phyloP scores from a whole-genome alignment of 1,139 yeast genomes.

The Debaryomyces singareniensis region DNA sequence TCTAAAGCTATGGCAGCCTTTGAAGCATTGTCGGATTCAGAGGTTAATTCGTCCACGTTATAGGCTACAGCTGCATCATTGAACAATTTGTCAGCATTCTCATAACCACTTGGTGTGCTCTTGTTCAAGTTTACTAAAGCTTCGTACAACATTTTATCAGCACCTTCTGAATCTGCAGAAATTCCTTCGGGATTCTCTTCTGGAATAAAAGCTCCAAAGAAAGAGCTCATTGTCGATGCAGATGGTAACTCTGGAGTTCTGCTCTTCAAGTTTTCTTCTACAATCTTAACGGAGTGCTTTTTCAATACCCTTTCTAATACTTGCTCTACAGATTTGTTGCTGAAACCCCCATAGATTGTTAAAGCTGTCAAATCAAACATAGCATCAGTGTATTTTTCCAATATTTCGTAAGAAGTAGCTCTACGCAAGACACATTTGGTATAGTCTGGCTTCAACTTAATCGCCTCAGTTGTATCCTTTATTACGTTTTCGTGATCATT shows the following conservation, averaged over 20 bases:
- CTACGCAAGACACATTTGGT: conserved; percentile 76
- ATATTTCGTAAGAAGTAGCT: conserved; percentile 79
- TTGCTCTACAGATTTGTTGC: conserved; percentile 70
- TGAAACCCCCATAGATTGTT: conserved; percentile 71
- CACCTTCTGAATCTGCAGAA: conserved; percentile 41
- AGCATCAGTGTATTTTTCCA: conserved; percentile 76
- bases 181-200: conserved; percentile 44
- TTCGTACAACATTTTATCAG: conserved; percentile 59
- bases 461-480: conserved; percentile 81
- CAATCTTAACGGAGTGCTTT: conserved; percentile 64
- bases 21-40: conserved; percentile 45
- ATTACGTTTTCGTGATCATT: conserved; percentile 76
- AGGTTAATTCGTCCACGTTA: conserved; percentile 28
- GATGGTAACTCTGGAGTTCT: conserved; percentile 66
- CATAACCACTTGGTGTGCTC: conserved; percentile 68
- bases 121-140: conserved; percentile 60
- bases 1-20: conserved; percentile 64
- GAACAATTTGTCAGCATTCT: conserved; percentile 64
- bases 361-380: conserved; percentile 88
- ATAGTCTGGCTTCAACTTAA: conserved; percentile 81
- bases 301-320: conserved; percentile 84
- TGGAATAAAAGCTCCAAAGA: conserved; percentile 67
- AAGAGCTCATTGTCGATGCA: conserved; percentile 77
- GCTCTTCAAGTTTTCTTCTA: conserved; percentile 51
- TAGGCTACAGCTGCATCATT: conserved; percentile 60